Evolutionary conservation across 495 filamentous ascomycete genomes (phyloP).

Genomic region (Penicillium alfredii): DNA sequence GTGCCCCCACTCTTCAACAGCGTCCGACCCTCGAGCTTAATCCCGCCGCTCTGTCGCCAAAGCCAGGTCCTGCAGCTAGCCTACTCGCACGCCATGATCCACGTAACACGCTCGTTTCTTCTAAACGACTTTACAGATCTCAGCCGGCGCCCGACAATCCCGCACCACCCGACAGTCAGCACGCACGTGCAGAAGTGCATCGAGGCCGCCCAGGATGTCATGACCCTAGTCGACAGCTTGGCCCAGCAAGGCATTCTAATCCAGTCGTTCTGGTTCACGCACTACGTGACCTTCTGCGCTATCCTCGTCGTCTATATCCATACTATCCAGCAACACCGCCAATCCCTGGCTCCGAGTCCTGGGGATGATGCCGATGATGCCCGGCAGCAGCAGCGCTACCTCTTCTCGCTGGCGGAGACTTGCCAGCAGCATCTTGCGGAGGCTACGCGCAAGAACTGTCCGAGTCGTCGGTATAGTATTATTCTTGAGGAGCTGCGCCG

Average conservation of each 20-base stretch:
- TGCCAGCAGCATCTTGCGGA: constrained; percentile 46
- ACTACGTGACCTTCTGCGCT: constrained; percentile 51
- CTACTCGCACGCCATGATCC: constrained; percentile 49
- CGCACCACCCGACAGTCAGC: constrained; percentile 26
- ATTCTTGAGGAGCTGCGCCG: constrained; percentile 43
- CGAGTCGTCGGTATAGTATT: constrained; percentile 47
- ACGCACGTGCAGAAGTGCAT: constrained; percentile 39
- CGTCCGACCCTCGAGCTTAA: constrained; percentile 41
- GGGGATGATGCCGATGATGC: too few species aligned
- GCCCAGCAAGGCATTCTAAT: constrained; percentile 35
- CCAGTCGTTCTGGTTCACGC: constrained; percentile 48
- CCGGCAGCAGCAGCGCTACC: constrained; percentile 23
- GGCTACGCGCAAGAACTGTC: constrained; percentile 44
- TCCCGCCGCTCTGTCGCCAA: constrained; percentile 49
- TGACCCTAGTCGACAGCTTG: constrained; percentile 34
- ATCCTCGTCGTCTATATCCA: constrained; percentile 50
- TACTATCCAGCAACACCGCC: constrained; percentile 45
- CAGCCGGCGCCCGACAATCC: constrained; percentile 28
- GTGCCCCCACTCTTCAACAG: constrained; percentile 43
- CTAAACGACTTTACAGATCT: constrained; percentile 47
- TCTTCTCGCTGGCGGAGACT: constrained; percentile 38
- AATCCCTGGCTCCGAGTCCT: constrained; percentile 20
- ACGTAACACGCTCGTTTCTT: constrained; percentile 52
- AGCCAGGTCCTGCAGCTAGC: constrained; percentile 48
- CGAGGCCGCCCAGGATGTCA: constrained; percentile 37